Evolutionary conservation across 2,329 filamentous ascomycete genomes (phyloP).

Genomic region (Hypoxylon sp.): DNA sequence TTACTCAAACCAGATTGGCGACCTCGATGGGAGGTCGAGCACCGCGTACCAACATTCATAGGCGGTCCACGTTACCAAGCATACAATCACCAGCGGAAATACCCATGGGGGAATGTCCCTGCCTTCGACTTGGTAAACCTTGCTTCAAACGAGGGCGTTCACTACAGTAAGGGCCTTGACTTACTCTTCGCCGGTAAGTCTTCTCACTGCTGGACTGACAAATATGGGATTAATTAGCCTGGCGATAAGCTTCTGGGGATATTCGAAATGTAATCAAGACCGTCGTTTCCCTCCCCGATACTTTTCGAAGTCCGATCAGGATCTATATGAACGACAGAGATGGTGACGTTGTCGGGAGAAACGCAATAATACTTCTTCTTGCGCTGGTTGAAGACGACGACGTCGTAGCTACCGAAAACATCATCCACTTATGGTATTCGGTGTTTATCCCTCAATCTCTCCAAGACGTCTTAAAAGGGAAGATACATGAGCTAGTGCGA

Average conservation of each 20-base stretch:
- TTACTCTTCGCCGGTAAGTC: slow-evolving; percentile 25
- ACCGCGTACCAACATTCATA: slow-evolving; percentile 18
- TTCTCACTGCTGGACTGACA: neutral
- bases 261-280: slow-evolving; percentile 25
- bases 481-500: slow-evolving; percentile 12
- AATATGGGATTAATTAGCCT: neutral
- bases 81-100: slow-evolving; percentile 17
- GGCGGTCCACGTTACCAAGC: neutral
- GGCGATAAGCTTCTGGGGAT: slow-evolving; percentile 16
- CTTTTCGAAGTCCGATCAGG: slow-evolving; percentile 9
- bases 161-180: slow-evolving; percentile 8
- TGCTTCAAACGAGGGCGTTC: slow-evolving; percentile 20
- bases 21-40: slow-evolving; percentile 21
- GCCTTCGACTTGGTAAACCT: slow-evolving; percentile 28
- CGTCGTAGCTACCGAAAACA: slow-evolving; percentile 10
- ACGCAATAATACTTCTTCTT: slow-evolving; percentile 24
- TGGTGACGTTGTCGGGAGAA: slow-evolving; percentile 16
- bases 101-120: slow-evolving; percentile 26
- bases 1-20: slow-evolving; percentile 19
- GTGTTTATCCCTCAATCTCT: slow-evolving; percentile 23
- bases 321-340: slow-evolving; percentile 26
- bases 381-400: slow-evolving; percentile 19
- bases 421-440: slow-evolving; percentile 33
- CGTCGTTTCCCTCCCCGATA: slow-evolving; percentile 9
- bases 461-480: slow-evolving; percentile 10